Evolutionary conservation across 495 filamentous ascomycete species (phyloP).

Genomic region (Neurospora terricola): DNA sequence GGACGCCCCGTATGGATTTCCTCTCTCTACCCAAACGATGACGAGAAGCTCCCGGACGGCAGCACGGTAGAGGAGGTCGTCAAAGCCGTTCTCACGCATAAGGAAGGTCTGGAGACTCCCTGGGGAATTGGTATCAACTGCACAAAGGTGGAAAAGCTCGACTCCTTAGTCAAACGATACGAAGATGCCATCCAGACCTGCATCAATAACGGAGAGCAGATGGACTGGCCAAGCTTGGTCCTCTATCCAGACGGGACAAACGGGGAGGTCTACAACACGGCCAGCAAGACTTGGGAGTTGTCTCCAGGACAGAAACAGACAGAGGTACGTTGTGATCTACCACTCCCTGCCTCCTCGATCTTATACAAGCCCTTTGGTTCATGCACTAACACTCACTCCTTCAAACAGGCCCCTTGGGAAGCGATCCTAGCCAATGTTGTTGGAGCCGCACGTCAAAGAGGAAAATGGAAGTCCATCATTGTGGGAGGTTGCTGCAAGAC

Average conservation of each 20-base stretch:
- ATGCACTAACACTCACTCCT: neutral
- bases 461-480: constrained; percentile 41
- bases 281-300: constrained; percentile 47
- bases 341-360: neutral
- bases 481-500: constrained; percentile 57
- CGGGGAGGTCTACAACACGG: constrained; percentile 54
- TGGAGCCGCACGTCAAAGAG: constrained; percentile 44
- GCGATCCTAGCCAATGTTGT: constrained; percentile 45
- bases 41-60: constrained; percentile 35
- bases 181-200: constrained; percentile 29
- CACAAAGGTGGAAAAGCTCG: constrained; percentile 47
- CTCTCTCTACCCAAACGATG: constrained; percentile 47
- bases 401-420: constrained; percentile 38
- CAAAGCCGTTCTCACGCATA: constrained; percentile 26
- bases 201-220: constrained; percentile 17
- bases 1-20: constrained; percentile 47
- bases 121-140: constrained; percentile 62
- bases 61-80: constrained; percentile 36
- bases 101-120: constrained; percentile 22
- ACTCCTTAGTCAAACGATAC: constrained; percentile 35
- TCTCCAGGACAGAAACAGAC: constrained; percentile 11
- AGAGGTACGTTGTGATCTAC: constrained; percentile 6
- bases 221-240: constrained; percentile 44
- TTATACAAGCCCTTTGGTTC: neutral
- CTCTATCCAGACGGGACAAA: constrained; percentile 62